These are phyloP conservation scores for Aspergillus carlsbadensis DNA, from an alignment of 495 filamentous ascomycete species.

Conservation along the genomic window DNA sequence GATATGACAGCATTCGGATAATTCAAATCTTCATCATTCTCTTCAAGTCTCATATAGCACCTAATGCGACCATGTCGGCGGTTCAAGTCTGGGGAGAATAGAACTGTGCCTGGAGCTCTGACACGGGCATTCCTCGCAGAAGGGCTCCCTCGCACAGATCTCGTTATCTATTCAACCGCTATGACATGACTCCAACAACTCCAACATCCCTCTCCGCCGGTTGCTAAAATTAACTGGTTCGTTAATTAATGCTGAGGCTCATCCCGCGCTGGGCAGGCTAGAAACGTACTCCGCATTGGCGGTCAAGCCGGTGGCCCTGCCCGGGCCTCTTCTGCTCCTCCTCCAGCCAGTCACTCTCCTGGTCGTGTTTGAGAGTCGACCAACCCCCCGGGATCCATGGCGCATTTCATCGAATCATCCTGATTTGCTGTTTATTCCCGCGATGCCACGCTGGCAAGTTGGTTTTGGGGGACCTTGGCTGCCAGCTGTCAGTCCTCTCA, in stretches of 20 bases:
- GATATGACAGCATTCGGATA: too few relatives aligned
- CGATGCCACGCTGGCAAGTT: conserved; percentile 28
- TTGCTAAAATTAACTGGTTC: neutral
- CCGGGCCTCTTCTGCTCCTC: too few relatives aligned
- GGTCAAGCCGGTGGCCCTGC: conserved; percentile 7
- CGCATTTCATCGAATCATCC: neutral
- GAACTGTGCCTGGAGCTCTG: too few relatives aligned
- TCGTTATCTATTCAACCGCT: too few relatives aligned
- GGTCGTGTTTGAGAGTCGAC: neutral
- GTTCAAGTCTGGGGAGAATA: too few relatives aligned
- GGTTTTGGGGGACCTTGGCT: neutral
- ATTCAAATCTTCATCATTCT: too few relatives aligned
- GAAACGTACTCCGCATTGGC: conserved; percentile 9
- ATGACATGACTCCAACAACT: too few relatives aligned
- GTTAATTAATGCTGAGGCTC: neutral
- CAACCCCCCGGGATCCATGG: conserved; percentile 5
- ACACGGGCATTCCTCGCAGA: too few relatives aligned
- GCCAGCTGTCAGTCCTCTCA: conserved; percentile 25
- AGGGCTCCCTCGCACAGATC: too few relatives aligned
- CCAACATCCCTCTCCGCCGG: too few relatives aligned
- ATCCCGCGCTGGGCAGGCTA: conserved; percentile 1
- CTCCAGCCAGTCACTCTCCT: neutral
- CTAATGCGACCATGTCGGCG: too few relatives aligned
- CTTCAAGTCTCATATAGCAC: too few relatives aligned
- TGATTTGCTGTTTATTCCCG: conserved; percentile 10